Conservation (phyloP, 1,284 basidiomycete genomes). For the Rhodotorula sp. region DNA sequence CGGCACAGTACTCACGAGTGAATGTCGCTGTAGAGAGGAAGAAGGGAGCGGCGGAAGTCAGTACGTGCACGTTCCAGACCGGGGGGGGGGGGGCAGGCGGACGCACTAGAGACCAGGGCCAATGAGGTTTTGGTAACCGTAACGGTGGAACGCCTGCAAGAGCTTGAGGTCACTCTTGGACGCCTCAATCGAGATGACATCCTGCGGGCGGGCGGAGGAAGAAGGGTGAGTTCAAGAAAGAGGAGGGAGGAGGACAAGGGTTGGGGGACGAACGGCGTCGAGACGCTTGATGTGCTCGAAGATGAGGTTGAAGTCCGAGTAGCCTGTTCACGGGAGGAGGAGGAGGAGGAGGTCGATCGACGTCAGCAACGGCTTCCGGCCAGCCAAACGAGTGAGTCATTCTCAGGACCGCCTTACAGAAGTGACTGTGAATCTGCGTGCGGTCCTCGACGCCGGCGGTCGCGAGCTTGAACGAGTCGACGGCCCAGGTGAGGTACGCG, state of each 20-base stretch:
- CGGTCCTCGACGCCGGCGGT: conserved; percentile 89
- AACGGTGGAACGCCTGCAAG: conserved; percentile 89
- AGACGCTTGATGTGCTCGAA: conserved; percentile 87
- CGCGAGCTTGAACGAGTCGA: conserved; percentile 94
- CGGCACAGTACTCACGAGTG: conserved; percentile 60
- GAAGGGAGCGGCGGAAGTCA: conserved; percentile 31
- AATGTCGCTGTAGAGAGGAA: conserved; percentile 65
- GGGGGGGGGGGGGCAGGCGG: too few relatives aligned
- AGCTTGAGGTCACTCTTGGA: conserved; percentile 83
- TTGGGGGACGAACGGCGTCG: too few relatives aligned
- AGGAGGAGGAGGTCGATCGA: background rate
- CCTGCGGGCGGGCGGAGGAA: conserved; percentile 69
- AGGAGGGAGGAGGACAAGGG: background rate
- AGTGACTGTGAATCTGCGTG: conserved; percentile 91
- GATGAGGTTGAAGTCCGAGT: conserved; percentile 83
- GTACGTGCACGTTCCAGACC: too few relatives aligned
- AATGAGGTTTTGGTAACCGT: conserved; percentile 78
- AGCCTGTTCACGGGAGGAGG: conserved; percentile 48
- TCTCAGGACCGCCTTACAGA: too few relatives aligned
- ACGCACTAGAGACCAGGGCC: too few relatives aligned
- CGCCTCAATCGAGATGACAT: conserved; percentile 99
- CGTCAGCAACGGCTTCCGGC: background rate
- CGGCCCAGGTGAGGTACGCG: conserved; percentile 91
- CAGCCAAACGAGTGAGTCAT: too few relatives aligned
- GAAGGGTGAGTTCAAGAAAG: background rate